Percentiles rank a stretch among this genome's conserved stretches.
These are phyloP conservation scores for Guadua angustifolia DNA, from an alignment of 176 grass and related monocot species.

Conservation along the genomic window DNA sequence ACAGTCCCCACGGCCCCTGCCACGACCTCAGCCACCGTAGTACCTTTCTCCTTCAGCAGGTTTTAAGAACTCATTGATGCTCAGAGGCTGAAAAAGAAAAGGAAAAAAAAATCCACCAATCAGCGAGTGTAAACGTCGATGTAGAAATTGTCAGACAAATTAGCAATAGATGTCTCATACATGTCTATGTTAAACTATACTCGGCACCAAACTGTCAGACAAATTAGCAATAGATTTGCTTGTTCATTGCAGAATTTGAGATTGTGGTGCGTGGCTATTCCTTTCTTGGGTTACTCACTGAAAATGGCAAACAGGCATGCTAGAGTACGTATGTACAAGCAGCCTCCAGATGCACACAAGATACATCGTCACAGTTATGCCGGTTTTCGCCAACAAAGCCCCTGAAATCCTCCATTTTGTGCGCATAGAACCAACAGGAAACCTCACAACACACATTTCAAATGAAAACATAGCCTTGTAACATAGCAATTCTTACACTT, in stretches of 20 bases:
- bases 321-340: not conserved
- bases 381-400: not conserved
- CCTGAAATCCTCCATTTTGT: not conserved
- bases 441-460: not conserved
- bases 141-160: not conserved
- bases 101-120: not conserved
- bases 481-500: not conserved
- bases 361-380: not conserved
- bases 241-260: not conserved
- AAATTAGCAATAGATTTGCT: not conserved
- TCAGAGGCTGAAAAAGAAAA: conserved; percentile 53
- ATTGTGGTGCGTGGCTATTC: not conserved
- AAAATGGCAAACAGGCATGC: not conserved
- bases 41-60: conserved; percentile 75
- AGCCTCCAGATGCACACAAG: not conserved
- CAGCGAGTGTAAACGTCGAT: not conserved
- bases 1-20: conserved; percentile 66
- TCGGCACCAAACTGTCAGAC: too few species aligned
- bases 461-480: not conserved
- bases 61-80: conserved; percentile 88
- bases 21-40: conserved; percentile 69
- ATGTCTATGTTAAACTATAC: not conserved
- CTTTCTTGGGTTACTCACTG: not conserved
- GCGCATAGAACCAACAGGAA: not conserved
- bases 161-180: too few species aligned